Conservation (phyloP, 2,329 filamentous ascomycete species). For the Furcasterigmium furcatum region DNA sequence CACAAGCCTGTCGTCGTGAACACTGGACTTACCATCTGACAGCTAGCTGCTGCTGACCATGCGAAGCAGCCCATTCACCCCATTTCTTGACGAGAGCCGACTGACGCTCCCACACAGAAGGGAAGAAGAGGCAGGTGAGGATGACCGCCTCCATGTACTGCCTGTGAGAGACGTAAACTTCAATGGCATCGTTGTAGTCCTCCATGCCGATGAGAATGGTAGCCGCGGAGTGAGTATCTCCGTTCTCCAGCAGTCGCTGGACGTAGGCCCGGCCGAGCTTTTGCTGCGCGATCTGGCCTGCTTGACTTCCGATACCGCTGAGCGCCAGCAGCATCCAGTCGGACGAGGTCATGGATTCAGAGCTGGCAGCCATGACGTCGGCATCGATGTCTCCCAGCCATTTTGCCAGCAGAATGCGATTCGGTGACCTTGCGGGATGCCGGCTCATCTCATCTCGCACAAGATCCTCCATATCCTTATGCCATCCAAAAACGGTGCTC, state of each 20-base stretch:
- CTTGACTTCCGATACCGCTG: conserved; percentile 72
- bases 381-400: conserved; percentile 87
- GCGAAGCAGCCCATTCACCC: conserved; percentile 87
- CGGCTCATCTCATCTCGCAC: conserved; percentile 80
- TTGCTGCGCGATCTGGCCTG: conserved; percentile 66
- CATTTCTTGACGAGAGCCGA: conserved; percentile 86
- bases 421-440: conserved; percentile 70
- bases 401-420: conserved; percentile 79
- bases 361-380: conserved; percentile 76
- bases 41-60: conserved; percentile 84
- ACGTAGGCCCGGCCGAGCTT: conserved; percentile 90
- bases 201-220: conserved; percentile 91
- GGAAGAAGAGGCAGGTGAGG: conserved; percentile 78
- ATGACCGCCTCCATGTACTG: conserved; percentile 91
- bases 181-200: conserved; percentile 90
- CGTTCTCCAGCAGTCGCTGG: conserved; percentile 82
- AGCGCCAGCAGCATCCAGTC: conserved; percentile 97
- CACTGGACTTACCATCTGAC: conserved; percentile 63
- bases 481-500: conserved; percentile 92
- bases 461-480: conserved; percentile 75
- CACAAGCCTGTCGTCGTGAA: not conserved
- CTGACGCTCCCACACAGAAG: conserved; percentile 87
- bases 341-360: conserved; percentile 84
- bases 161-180: conserved; percentile 90
- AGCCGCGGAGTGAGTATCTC: conserved; percentile 87